Evolutionary conservation across 2,329 filamentous ascomycete species (phyloP).

Genomic region (Cladosporium colombiae): DNA sequence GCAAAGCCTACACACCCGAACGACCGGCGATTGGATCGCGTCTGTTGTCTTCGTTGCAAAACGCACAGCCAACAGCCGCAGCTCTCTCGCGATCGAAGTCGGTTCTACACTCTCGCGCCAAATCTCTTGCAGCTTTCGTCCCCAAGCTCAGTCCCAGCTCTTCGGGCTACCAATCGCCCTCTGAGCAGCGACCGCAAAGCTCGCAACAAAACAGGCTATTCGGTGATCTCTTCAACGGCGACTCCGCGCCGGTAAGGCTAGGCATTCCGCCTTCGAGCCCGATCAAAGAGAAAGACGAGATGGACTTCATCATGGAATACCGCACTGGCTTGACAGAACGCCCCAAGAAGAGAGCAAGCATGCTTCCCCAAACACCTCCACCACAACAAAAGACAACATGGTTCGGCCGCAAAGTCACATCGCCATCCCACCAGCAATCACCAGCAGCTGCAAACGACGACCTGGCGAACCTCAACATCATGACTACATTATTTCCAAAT

Average conservation of each 20-base stretch:
- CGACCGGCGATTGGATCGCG: conserved; percentile 31
- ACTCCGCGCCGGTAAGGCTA: conserved; percentile 37
- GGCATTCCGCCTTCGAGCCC: conserved; percentile 33
- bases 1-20: conserved; percentile 22
- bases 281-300: conserved; percentile 33
- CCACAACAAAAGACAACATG: conserved; percentile 30
- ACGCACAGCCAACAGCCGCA: conserved; percentile 32
- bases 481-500: conserved; percentile 55
- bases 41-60: conserved; percentile 31
- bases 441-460: conserved; percentile 44
- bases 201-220: conserved; percentile 28
- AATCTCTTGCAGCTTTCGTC: conserved; percentile 34
- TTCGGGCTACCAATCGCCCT: conserved; percentile 19
- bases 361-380: conserved; percentile 17
- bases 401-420: conserved; percentile 35
- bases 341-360: conserved; percentile 25
- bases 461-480: conserved; percentile 57
- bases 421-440: conserved; percentile 18
- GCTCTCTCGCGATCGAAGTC: conserved; percentile 33
- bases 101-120: conserved; percentile 35
- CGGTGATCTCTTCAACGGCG: conserved; percentile 37
- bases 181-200: conserved; percentile 15
- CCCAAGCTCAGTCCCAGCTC: conserved; percentile 31
- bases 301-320: conserved; percentile 41
- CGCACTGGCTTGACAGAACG: conserved; percentile 36